phyloP scores from a whole-genome alignment of 2,329 filamentous ascomycete species.

The Botryotinia calthae region DNA sequence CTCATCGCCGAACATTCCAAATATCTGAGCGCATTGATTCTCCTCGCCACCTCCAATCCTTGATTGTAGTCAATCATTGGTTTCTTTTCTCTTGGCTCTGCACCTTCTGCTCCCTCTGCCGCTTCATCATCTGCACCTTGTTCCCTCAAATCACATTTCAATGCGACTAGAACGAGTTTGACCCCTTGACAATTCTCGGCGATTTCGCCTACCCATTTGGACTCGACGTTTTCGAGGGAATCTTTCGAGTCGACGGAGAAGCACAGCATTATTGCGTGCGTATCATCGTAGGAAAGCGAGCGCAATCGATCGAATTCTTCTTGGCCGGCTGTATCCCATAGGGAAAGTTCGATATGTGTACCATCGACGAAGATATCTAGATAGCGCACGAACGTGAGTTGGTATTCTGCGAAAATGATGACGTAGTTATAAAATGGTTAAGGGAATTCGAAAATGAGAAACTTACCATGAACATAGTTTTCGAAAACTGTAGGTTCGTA shows the following conservation, averaged over 20 bases:
- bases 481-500: conserved; percentile 99
- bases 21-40: conserved; percentile 90
- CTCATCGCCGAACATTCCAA: conserved; percentile 98
- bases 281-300: conserved; percentile 94
- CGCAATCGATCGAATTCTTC: conserved; percentile 98
- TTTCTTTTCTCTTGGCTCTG: conserved; percentile 56
- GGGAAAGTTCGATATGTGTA: conserved; percentile 91
- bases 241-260: conserved; percentile 96
- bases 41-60: conserved; percentile 84
- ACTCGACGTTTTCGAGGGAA: conserved; percentile 96
- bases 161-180: conserved; percentile 88
- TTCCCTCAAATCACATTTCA: conserved; percentile 96
- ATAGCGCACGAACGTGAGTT: conserved; percentile 3
- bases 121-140: conserved; percentile 61
- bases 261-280: conserved; percentile 97
- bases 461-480: conserved; percentile 93
- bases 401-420: background rate
- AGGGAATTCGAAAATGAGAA: background rate
- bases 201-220: conserved; percentile 98
- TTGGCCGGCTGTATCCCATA: conserved; percentile 98
- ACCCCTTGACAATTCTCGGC: conserved; percentile 96
- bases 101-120: conserved; percentile 40
- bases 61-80: conserved; percentile 86
- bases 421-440: background rate
- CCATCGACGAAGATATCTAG: conserved; percentile 97